These are phyloP conservation scores for Earliella scabrosa DNA, from an alignment of 1,284 basidiomycete species.

Conservation along the genomic window DNA sequence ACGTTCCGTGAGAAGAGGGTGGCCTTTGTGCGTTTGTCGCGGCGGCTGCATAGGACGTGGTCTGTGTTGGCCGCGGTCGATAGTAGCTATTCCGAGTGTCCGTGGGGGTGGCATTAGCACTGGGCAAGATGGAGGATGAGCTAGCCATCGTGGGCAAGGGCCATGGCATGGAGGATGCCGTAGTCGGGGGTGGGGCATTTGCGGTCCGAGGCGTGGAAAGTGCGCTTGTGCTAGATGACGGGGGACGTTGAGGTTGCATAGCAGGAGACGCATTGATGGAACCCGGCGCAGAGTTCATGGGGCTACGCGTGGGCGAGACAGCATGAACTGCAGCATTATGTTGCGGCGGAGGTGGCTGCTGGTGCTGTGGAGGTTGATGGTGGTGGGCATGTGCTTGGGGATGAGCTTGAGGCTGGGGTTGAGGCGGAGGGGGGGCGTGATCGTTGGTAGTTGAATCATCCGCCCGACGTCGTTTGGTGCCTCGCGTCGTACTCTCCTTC, in stretches of 20 bases:
- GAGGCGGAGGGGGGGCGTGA: constrained; percentile 36
- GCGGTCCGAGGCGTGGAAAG: constrained; percentile 28
- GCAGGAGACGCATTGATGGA: constrained; percentile 33
- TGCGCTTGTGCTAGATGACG: constrained; percentile 28
- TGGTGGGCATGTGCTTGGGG: constrained; percentile 30
- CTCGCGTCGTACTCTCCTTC: constrained; percentile 71
- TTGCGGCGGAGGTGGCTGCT: constrained; percentile 12
- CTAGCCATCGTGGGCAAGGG: constrained; percentile 41
- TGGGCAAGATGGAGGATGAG: constrained; percentile 31
- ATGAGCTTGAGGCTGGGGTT: constrained; percentile 1
- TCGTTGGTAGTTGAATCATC: constrained; percentile 38
- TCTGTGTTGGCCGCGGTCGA: constrained; percentile 37
- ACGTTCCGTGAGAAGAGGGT: constrained; percentile 35
- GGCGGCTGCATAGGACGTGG: constrained; percentile 25
- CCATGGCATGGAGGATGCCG: constrained; percentile 42
- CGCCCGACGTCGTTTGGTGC: constrained; percentile 63
- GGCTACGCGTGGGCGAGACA: constrained; percentile 35
- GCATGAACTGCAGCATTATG: constrained; percentile 14
- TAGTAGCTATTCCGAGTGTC: constrained; percentile 41
- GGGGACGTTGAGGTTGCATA: constrained; percentile 32
- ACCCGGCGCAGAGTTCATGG: constrained; percentile 31
- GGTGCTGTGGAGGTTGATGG: constrained; percentile 7
- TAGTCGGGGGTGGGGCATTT: constrained; percentile 24
- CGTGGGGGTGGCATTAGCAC: constrained; percentile 27
- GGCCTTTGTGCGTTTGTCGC: constrained; percentile 33